Evolutionary conservation across 2,329 filamentous ascomycete species (phyloP).

Genomic region (Cladosporium phlei): DNA sequence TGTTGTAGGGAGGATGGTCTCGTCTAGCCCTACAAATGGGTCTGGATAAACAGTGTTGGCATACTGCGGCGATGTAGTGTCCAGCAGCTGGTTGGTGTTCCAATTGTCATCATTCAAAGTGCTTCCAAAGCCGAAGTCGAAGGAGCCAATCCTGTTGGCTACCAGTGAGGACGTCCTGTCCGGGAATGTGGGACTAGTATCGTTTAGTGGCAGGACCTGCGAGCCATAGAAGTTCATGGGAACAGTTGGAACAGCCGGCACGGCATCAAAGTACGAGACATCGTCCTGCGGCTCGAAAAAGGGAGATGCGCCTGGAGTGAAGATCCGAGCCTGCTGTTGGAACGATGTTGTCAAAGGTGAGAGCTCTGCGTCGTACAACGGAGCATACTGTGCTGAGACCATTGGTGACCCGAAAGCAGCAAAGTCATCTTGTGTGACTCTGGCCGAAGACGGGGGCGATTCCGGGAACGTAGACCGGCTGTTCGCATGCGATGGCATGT

Average conservation of each 20-base stretch:
- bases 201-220: conserved; percentile 26
- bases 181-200: conserved; percentile 27
- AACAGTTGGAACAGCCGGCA: conserved; percentile 17
- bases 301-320: conserved; percentile 29
- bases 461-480: conserved; percentile 29
- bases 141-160: conserved; percentile 24
- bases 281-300: conserved; percentile 14
- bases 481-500: conserved; percentile 38
- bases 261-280: conserved; percentile 7
- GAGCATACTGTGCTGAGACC: conserved; percentile 9
- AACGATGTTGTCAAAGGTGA: conserved; percentile 29
- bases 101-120: neutral
- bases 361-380: conserved; percentile 26
- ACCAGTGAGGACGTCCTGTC: conserved; percentile 23
- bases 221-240: conserved; percentile 19
- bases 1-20: conserved; percentile 16
- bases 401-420: conserved; percentile 28
- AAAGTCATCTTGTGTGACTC: conserved; percentile 34
- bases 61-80: neutral
- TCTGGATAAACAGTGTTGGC: conserved; percentile 13
- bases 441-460: conserved; percentile 44
- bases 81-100: neutral
- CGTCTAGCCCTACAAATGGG: conserved; percentile 20
- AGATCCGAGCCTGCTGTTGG: conserved; percentile 26
- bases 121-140: conserved; percentile 30